These are phyloP conservation scores for Mycena crocata DNA, from an alignment of 768 basidiomycete species.

Conservation along the genomic window DNA sequence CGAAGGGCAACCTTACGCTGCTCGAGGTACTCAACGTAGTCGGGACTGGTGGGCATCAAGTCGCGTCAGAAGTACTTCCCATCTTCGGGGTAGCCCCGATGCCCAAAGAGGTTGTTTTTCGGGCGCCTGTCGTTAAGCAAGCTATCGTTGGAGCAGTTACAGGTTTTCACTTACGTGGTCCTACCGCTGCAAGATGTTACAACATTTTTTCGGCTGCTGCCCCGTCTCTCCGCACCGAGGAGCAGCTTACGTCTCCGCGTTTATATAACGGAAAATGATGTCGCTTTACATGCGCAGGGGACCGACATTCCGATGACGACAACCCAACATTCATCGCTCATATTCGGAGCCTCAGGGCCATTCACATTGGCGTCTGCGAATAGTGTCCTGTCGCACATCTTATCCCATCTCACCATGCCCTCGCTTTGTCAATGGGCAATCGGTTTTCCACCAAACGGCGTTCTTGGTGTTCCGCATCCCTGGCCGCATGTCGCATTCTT, in stretches of 20 bases:
- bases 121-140: not conserved
- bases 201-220: not conserved
- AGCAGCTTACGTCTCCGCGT: not conserved
- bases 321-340: too few relatives aligned
- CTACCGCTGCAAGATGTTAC: too few relatives aligned
- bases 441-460: not conserved
- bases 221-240: not conserved
- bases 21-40: too few relatives aligned
- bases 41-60: too few relatives aligned
- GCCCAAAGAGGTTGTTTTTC: not conserved
- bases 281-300: too few relatives aligned
- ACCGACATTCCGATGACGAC: too few relatives aligned
- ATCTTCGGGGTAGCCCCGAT: not conserved
- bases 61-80: not conserved
- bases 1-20: too few relatives aligned
- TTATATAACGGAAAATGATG: too few relatives aligned
- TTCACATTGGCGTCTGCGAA: too few relatives aligned
- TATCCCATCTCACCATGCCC: not conserved
- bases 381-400: not conserved
- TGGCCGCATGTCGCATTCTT: not conserved
- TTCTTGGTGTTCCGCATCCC: not conserved
- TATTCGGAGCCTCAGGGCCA: too few relatives aligned
- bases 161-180: not conserved
- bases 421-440: not conserved
- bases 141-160: not conserved